Evolutionary conservation across 2,329 filamentous ascomycete species (phyloP), one percentile per base, ranked within the genome.

Genomic region (Lecanoromycetidae sp.): DNA sequence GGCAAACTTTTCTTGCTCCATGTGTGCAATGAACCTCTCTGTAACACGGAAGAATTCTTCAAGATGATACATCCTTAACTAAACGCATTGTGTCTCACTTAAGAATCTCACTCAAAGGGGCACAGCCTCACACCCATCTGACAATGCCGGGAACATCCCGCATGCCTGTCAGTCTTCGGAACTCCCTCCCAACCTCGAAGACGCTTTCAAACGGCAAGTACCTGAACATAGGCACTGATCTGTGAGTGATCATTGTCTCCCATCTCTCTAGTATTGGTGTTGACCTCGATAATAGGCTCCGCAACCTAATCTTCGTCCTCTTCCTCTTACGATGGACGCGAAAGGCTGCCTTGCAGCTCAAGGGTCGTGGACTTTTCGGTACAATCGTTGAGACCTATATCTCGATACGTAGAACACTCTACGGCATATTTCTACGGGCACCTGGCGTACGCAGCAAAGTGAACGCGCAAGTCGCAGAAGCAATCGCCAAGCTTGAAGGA

Each of bases 391-490:
- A 90, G 64, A 66, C 84, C 53, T 95, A 91, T 70, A 69, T 72
- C 53, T 75, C 80, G 54, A 61, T 82, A 52, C 82, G 82, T 54
- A 79, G 86, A 54, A 76, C 80, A 52, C 71, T 83, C 42, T 98
- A 94, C 65, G 84, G 84, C 52, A 75, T 87, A 61, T 91, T 98
- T 69, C 75, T 98, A 38, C 79, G 80, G 52, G 76, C 86, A 26
- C 91, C 91, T 1, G 87, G 88, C 47, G 87, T 98, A 44, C 84
- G 87, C 56, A 77, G 77, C 54, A 80, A 90, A 65, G 87, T 98
- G 9, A 80, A 87, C 61, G 80, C 84, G 57, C 85, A 96, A 64
- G 78, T 98, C 51, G 74, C 76, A 48, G 84, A 88, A 55, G 80
- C 87, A 2, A 74, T 94, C 39, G 71, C 77, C 44, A 91, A 93